These are phyloP conservation scores for Neurospora intermedia DNA, from an alignment of 495 filamentous ascomycete species.

Conservation along the genomic window DNA sequence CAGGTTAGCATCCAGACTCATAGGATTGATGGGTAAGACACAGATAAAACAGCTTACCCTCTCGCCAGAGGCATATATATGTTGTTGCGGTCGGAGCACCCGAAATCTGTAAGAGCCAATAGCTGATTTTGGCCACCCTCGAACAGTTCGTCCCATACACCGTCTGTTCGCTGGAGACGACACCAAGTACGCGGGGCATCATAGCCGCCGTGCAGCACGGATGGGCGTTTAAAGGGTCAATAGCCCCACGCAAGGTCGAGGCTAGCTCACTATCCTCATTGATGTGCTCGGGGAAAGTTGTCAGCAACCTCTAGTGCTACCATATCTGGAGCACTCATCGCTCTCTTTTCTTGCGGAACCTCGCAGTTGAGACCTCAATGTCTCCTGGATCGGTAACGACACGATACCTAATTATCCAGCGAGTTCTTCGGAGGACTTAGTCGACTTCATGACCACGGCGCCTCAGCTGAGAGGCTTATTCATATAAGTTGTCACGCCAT, in stretches of 20 bases:
- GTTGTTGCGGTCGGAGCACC: conserved; percentile 36
- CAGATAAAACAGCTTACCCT: conserved; percentile 18
- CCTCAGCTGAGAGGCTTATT: conserved; percentile 33
- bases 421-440: conserved; percentile 24
- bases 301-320: conserved; percentile 27
- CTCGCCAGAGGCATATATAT: conserved; percentile 45
- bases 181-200: conserved; percentile 31
- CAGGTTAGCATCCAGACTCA: background rate
- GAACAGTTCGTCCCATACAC: conserved; percentile 40
- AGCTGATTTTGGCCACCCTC: conserved; percentile 26
- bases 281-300: conserved; percentile 16
- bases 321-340: conserved; percentile 29
- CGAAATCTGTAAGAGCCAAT: conserved; percentile 31
- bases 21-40: background rate
- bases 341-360: conserved; percentile 29
- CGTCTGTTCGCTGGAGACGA: conserved; percentile 36
- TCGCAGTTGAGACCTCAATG: conserved; percentile 17
- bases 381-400: conserved; percentile 27
- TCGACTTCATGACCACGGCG: conserved; percentile 27
- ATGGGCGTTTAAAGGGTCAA: conserved; percentile 22
- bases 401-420: conserved; percentile 19
- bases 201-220: conserved; percentile 37
- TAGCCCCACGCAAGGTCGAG: conserved; percentile 18
- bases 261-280: conserved; percentile 17
- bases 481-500: conserved; percentile 23